Evolutionary conservation across 371 early-diverging fungal species (phyloP).

Genomic region (Encephalitozoon hellem): DNA sequence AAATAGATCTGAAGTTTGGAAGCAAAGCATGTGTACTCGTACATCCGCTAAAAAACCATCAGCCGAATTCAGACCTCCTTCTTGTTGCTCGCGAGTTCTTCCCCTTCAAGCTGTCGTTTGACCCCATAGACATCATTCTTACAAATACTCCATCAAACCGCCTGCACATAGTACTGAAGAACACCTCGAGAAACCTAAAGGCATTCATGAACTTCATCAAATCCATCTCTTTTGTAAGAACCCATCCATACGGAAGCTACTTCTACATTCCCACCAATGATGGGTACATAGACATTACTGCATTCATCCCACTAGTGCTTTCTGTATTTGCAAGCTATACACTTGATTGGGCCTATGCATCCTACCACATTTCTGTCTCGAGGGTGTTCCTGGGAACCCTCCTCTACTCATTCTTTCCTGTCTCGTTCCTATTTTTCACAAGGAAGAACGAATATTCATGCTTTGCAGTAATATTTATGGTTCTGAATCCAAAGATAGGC

Average conservation of each 20-base stretch:
- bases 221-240: neutral
- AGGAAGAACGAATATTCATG: neutral
- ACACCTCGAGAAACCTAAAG: neutral
- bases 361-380: neutral
- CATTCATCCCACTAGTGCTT: neutral
- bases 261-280: constrained; percentile 17
- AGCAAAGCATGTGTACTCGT: neutral
- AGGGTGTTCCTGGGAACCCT: neutral
- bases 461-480: neutral
- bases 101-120: neutral
- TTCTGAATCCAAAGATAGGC: constrained; percentile 4
- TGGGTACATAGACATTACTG: neutral
- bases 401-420: neutral
- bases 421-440: neutral
- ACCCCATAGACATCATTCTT: constrained; percentile 9
- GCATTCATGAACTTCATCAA: neutral
- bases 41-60: constrained; percentile 12
- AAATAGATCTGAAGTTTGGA: constrained; percentile 18
- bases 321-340: neutral
- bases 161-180: neutral
- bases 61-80: constrained; percentile 30
- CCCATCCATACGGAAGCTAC: constrained; percentile 17
- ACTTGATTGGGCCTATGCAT: neutral
- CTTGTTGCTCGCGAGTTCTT: constrained; percentile 17
- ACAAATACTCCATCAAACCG: neutral